Percentiles rank a stretch among this genome's conserved stretches.
Conservation (phyloP, 768 basidiomycete species). For the Naganishia friedmannii region DNA sequence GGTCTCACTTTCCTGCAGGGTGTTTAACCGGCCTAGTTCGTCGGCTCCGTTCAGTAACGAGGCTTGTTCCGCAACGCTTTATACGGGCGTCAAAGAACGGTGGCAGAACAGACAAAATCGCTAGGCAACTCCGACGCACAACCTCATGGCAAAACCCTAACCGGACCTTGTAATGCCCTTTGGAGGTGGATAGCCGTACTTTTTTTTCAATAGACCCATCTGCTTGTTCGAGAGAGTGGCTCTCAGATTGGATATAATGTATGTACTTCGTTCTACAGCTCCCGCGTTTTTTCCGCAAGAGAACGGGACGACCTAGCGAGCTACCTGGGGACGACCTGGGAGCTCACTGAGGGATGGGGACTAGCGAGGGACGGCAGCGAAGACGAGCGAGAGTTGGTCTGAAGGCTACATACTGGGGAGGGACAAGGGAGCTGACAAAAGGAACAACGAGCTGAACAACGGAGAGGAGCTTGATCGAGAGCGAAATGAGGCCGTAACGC, state of each 20-base stretch:
- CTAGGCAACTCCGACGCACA: no score
- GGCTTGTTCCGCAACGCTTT: background rate
- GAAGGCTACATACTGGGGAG: no score
- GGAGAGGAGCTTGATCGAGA: no score
- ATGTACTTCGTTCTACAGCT: background rate
- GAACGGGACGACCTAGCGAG: no score
- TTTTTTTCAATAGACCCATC: no score
- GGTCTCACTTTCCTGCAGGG: background rate
- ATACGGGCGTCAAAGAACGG: background rate
- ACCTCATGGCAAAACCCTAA: background rate
- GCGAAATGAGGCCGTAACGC: background rate
- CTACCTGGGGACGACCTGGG: no score
- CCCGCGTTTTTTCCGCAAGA: background rate
- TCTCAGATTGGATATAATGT: no score
- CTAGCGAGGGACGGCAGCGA: background rate
- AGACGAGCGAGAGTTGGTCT: background rate
- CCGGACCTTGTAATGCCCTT: background rate
- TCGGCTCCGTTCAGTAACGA: background rate
- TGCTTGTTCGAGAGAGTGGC: no score
- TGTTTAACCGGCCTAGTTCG: background rate
- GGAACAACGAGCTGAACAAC: no score
- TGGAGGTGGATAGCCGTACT: background rate
- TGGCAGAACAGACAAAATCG: background rate
- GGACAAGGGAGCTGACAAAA: no score
- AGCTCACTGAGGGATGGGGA: no score